These are phyloP conservation scores for Geoglossum cookeanum DNA, from an alignment of 2,329 filamentous ascomycete species.

Conservation along the genomic window DNA sequence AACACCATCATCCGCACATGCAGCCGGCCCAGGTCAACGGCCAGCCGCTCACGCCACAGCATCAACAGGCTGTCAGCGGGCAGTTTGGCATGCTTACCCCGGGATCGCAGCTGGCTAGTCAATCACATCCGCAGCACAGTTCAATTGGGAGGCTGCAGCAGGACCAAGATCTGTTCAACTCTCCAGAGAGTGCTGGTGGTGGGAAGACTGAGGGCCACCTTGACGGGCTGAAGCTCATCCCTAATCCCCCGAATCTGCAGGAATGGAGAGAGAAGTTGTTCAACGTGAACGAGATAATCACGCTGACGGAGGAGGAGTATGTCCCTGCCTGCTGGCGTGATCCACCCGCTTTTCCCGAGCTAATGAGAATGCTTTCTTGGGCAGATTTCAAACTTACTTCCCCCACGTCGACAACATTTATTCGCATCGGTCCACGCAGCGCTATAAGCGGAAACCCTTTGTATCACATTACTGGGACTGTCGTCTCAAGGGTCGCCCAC, in stretches of 20 bases:
- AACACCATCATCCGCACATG: slow-evolving; percentile 14
- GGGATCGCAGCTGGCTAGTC: slow-evolving; percentile 9
- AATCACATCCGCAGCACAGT: slow-evolving; percentile 14
- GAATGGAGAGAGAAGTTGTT: slow-evolving; percentile 56
- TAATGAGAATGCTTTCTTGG: slow-evolving; percentile 5
- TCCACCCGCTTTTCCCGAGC: slow-evolving; percentile 6
- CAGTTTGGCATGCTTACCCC: slow-evolving; percentile 30
- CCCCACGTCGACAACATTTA: slow-evolving; percentile 73
- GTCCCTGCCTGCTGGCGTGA: slow-evolving; percentile 12
- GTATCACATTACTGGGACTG: slow-evolving; percentile 76
- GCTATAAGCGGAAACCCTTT: slow-evolving; percentile 66
- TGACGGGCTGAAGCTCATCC: slow-evolving; percentile 34
- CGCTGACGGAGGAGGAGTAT: slow-evolving; percentile 55
- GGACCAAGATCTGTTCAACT: slow-evolving; percentile 20
- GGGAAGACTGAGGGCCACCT: slow-evolving; percentile 32
- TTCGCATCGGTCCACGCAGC: slow-evolving; percentile 64
- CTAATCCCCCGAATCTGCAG: slow-evolving; percentile 47
- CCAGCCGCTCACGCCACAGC: slow-evolving; percentile 19
- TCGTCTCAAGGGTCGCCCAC: slow-evolving; percentile 58
- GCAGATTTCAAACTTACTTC: slow-evolving; percentile 61
- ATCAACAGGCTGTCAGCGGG: slow-evolving; percentile 16
- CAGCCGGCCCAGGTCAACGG: slow-evolving; percentile 10
- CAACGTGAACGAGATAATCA: slow-evolving; percentile 53
- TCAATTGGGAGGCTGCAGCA: slow-evolving; percentile 18
- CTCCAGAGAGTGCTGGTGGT: slow-evolving; percentile 19